Conservation (phyloP, 192 early-diverging fungal species). For the Thamnidium elegans region DNA sequence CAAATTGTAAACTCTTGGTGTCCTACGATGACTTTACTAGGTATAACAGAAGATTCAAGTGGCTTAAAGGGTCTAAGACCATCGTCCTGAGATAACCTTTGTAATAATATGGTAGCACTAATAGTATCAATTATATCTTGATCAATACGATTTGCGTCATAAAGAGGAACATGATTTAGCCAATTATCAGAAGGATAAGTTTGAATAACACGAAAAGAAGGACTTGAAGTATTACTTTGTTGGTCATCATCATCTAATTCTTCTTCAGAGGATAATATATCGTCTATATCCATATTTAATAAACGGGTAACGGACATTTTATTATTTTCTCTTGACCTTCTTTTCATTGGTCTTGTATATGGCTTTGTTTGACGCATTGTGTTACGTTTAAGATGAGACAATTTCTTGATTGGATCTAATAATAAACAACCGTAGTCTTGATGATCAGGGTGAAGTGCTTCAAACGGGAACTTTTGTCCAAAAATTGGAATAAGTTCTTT, state of each 20-base stretch:
- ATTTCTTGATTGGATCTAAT: slow-evolving; percentile 29
- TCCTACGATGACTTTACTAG: slow-evolving; percentile 30
- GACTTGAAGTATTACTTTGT: background rate
- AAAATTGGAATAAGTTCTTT: slow-evolving; percentile 43
- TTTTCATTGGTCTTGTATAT: slow-evolving; percentile 6
- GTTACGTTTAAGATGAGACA: slow-evolving; percentile 1
- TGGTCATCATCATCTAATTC: slow-evolving; percentile 1
- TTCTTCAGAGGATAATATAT: background rate
- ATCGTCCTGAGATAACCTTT: slow-evolving; percentile 49
- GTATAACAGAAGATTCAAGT: slow-evolving; percentile 19
- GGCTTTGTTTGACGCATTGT: slow-evolving; percentile 15
- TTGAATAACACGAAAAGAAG: slow-evolving; percentile 30
- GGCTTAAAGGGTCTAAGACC: slow-evolving; percentile 39
- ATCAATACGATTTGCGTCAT: background rate
- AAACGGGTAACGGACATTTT: slow-evolving; percentile 26
- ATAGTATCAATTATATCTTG: slow-evolving; percentile 32
- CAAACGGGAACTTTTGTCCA: slow-evolving; percentile 32
- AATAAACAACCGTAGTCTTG: slow-evolving; percentile 33
- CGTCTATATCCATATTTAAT: slow-evolving; percentile 14
- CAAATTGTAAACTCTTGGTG: slow-evolving; percentile 28
- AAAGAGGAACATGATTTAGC: background rate
- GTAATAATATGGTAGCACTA: slow-evolving; percentile 38
- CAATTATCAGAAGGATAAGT: slow-evolving; percentile 24
- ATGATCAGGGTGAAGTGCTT: slow-evolving; percentile 32
- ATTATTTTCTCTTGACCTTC: slow-evolving; percentile 1